These are phyloP conservation scores for Xylaria curta DNA, from an alignment of 495 filamentous ascomycete species.

Conservation along the genomic window DNA sequence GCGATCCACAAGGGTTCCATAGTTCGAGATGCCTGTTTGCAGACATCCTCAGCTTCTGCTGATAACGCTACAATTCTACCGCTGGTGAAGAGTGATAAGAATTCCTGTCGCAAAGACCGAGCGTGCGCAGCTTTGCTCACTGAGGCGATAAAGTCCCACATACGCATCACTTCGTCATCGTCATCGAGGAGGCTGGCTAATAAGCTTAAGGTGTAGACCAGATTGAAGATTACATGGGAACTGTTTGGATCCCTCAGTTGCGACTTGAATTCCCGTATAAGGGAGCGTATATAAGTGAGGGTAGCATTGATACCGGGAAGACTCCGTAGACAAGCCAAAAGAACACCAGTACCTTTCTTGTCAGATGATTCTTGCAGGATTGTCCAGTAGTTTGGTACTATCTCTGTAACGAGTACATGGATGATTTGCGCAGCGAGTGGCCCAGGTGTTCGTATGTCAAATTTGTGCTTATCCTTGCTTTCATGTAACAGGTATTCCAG, in stretches of 20 bases:
- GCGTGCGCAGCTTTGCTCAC: slow-evolving; percentile 17
- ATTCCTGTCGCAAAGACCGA: slow-evolving; percentile 45
- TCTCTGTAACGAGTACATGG: slow-evolving; percentile 69
- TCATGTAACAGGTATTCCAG: slow-evolving; percentile 61
- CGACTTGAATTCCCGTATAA: slow-evolving; percentile 51
- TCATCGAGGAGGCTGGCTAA: slow-evolving; percentile 57
- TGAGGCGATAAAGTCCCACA: slow-evolving; percentile 53
- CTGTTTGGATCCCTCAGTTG: slow-evolving; percentile 42
- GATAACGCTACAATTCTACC: slow-evolving; percentile 73
- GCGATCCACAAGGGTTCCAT: slow-evolving; percentile 65
- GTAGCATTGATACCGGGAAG: slow-evolving; percentile 75
- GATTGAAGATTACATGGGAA: slow-evolving; percentile 47
- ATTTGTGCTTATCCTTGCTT: slow-evolving; percentile 40
- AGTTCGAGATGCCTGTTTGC: slow-evolving; percentile 40
- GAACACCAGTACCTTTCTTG: slow-evolving; percentile 41
- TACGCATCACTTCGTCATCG: slow-evolving; percentile 56
- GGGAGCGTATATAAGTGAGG: slow-evolving; percentile 63
- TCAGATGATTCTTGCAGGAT: slow-evolving; percentile 55
- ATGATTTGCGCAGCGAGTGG: slow-evolving; percentile 73
- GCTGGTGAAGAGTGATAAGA: slow-evolving; percentile 64
- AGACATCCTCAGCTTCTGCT: slow-evolving; percentile 75
- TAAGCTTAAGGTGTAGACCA: slow-evolving; percentile 48
- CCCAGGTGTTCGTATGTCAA: slow-evolving; percentile 68
- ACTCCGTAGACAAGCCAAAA: slow-evolving; percentile 74
- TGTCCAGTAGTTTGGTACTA: slow-evolving; percentile 81